Base-by-base conservation (phyloP, 2,329 filamentous ascomycete genomes). In the Fusarium metavorans region DNA sequence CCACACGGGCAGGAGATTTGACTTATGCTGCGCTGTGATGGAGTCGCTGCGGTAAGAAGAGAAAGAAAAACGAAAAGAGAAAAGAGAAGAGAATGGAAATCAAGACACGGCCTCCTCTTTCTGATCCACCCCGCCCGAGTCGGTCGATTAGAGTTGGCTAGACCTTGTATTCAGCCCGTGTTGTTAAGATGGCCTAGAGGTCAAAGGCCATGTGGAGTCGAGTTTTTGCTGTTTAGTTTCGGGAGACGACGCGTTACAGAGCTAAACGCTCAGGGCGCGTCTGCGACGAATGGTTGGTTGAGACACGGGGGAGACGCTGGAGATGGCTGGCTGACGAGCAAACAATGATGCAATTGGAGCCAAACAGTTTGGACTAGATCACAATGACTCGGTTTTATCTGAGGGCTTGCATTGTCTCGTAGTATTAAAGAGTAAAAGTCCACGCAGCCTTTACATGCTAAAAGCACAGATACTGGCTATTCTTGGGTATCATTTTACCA, bases 181-280 rank as follows among this genome's bases (percentile, higher is more conserved):
- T 39, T 65, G 68, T 68, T 71, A 62, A 73, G 64, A 72, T 72
- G 69, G 57, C 35, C n/a, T 30, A 9, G 27, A 30, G 27, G 27
- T 30, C 27, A 30, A 30, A 30, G 27, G 27, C 27, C 63, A 61
- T 56, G 48, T 70, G 61, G 61, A 58, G 68, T 57, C 11, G 41
- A 45, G 41, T 32, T 32, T 54, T 32, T 23, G 52, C 66, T 74
- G 59, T 73, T 72, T 74, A 74, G 66, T 69, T 58, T 48, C 45
- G 50, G 30, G 62, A 59, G 58, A 62, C 45, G 64, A 63, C 72
- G 72, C 72, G 72, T 74, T 71, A 54, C 34, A 72, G 60, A 64
- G 60, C 60, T 64, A 56, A 10, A 54, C 60, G 34, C 45, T 16
- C 60, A 39, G 34, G 64, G 59, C 71, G 72, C 72, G 72, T 75